Evolutionary conservation across 768 basidiomycete genomes (phyloP).

Genomic region (Lentinula aciculospora): DNA sequence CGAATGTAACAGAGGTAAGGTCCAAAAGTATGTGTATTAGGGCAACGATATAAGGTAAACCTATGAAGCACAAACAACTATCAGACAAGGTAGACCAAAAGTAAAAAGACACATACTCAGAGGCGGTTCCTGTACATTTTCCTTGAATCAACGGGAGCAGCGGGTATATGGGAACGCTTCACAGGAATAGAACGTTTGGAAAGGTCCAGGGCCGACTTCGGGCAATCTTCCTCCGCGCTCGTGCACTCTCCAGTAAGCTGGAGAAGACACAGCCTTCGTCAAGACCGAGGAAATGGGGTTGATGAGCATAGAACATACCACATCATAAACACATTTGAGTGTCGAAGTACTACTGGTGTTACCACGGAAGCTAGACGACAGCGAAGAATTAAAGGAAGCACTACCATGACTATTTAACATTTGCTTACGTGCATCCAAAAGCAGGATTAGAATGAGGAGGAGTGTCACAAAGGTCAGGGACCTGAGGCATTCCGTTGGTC

Average conservation of each 20-base stretch:
- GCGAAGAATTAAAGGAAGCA: background rate
- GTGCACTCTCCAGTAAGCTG: conserved; percentile 1
- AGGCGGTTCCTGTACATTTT: background rate
- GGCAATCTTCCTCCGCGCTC: conserved; percentile 3
- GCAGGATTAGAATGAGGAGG: background rate
- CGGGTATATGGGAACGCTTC: background rate
- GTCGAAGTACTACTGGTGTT: background rate
- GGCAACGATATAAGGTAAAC: background rate
- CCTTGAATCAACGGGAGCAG: background rate
- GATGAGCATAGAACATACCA: background rate
- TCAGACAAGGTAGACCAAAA: background rate
- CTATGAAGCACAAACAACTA: background rate
- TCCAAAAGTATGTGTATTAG: background rate
- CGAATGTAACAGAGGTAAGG: background rate
- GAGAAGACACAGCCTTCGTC: background rate
- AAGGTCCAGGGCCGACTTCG: background rate
- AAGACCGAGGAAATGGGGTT: background rate
- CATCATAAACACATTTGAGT: background rate
- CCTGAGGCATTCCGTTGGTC: background rate
- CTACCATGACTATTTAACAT: background rate
- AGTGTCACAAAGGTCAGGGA: background rate
- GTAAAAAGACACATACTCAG: background rate
- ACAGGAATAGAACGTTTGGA: background rate
- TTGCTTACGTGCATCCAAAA: conserved; percentile 6
- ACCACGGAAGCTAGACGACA: background rate